Evolutionary conservation across 2,329 filamentous ascomycete genomes (phyloP), one percentile per base, ranked within the genome.

Genomic region (Pseudogymnoascus sp.): DNA sequence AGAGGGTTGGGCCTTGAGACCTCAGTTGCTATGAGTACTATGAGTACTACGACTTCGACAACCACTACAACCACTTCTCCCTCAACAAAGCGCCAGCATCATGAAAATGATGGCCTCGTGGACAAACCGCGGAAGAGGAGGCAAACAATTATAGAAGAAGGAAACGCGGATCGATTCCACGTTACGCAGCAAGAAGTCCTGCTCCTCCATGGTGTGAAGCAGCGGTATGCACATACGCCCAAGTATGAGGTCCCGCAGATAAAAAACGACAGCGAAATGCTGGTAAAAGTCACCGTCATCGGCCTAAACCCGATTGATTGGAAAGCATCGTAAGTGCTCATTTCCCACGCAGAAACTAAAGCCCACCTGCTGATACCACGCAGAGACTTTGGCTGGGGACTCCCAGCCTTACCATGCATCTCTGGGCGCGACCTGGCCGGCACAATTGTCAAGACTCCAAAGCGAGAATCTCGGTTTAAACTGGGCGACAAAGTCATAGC

Each of bases 261-360:
- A 71, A 75, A 57, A 73, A 74, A 41, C 83, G 85, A 89, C 65
- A 71, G 62, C 55, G 68, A 89, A 66, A 74, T 89, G 4, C 72
- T 89, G 4, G 79, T 89, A n/a, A 80, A 80, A 67, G 79, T 83
- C 1, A 74, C 79, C 35, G 67, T 63, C 5, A 58, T 89, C 65
- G 87, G 88, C 0, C 73, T 91, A 35, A 91, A 91, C 66, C 88
- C 88, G 0, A 87, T 91, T 60, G 88, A 91, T 70, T 91, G 88
- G 88, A 91, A 91, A 74, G 80, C 83, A 61, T 83, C 85, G 85
- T 88, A 74, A 67, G 76, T 87, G 1, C 72, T 0, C 85, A n/a
- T 90, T 58, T 86, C 89, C 69, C 89, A 18, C 26, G 8, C 5
- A 52, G 83, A 30, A 30, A 30, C 83, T 88, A 88, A 72, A 78